phyloP scores from a whole-genome alignment of 1,284 basidiomycete species.

The Lentinus polychrous region DNA sequence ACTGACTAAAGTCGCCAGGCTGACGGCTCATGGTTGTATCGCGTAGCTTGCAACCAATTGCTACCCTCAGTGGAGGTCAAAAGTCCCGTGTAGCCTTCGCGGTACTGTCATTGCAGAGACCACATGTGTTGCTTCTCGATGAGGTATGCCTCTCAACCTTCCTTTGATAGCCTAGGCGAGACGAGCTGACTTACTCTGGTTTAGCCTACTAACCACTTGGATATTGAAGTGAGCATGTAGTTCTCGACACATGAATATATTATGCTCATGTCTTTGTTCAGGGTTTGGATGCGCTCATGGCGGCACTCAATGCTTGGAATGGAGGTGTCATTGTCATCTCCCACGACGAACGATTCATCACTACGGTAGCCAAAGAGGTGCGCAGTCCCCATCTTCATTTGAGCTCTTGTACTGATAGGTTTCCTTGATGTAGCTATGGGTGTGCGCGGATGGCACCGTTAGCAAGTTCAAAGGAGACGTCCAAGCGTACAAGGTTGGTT shows the following conservation, averaged over 20 bases:
- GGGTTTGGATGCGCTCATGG: conserved; percentile 95
- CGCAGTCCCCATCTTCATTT: conserved; percentile 9
- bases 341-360: conserved; percentile 93
- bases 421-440: conserved; percentile 62
- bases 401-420: neutral
- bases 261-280: conserved; percentile 16
- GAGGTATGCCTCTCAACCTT: conserved; percentile 46
- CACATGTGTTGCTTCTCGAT: conserved; percentile 86
- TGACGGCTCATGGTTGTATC: conserved; percentile 1
- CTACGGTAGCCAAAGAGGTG: conserved; percentile 74
- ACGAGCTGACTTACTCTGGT: neutral
- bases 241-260: neutral
- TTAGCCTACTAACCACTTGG: conserved; percentile 94
- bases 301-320: conserved; percentile 84
- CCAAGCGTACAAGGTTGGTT: conserved; percentile 79
- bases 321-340: conserved; percentile 94
- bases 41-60: conserved; percentile 66
- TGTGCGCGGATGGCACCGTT: conserved; percentile 83
- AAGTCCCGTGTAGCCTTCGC: conserved; percentile 97
- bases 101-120: conserved; percentile 80
- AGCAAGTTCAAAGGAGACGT: conserved; percentile 88
- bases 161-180: neutral
- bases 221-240: conserved; percentile 87
- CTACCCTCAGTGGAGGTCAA: conserved; percentile 91
- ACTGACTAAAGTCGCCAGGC: neutral